Percentiles rank a stretch among this genome's conserved stretches.
Conservation (phyloP, 306 rosid genomes). For the Vigna reflexopilosa region DNA sequence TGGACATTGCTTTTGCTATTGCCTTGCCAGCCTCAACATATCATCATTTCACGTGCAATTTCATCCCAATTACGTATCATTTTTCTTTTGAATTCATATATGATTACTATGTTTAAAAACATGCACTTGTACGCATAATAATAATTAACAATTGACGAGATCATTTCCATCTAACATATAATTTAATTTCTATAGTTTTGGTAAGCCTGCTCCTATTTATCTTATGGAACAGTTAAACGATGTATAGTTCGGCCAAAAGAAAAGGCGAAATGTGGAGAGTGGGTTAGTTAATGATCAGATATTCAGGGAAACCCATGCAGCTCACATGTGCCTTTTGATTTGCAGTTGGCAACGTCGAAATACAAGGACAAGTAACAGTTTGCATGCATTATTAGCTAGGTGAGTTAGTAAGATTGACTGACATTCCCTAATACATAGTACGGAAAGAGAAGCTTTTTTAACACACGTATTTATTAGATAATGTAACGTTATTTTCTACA, state of each 20-base stretch:
- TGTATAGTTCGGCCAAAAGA: slow-evolving; percentile 11
- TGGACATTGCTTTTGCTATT: not conserved
- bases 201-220: not conserved
- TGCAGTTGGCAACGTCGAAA: slow-evolving; percentile 25
- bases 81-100: not conserved
- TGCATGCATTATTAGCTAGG: slow-evolving; percentile 42
- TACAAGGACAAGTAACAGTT: not conserved
- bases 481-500: not conserved
- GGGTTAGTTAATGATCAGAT: slow-evolving; percentile 30
- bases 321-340: slow-evolving; percentile 36
- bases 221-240: not conserved
- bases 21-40: not conserved
- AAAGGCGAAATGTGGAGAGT: not conserved
- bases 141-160: not conserved
- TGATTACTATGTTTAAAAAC: no score
- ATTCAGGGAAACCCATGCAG: slow-evolving; percentile 36
- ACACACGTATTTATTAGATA: not conserved
- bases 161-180: not conserved
- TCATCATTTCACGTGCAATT: not conserved
- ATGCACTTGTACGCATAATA: not conserved
- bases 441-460: not conserved
- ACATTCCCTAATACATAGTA: not conserved
- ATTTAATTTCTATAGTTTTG: not conserved
- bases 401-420: slow-evolving; percentile 4
- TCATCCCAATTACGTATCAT: not conserved